Base-by-base conservation (phyloP, 2,329 filamentous ascomycete species). In the Neofusicoccum sp. region DNA sequence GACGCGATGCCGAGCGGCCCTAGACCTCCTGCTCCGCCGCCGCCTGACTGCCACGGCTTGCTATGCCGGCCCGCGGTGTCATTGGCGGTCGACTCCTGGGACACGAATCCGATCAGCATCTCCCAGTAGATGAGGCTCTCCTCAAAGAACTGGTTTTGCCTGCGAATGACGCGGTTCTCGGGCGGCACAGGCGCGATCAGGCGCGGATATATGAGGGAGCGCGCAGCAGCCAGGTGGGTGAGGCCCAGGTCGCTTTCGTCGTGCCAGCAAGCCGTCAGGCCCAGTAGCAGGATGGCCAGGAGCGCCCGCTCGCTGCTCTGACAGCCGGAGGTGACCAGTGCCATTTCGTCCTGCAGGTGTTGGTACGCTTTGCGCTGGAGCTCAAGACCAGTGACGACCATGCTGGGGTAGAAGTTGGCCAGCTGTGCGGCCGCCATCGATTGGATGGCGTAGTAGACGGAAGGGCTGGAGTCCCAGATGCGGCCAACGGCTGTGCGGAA, bases 371-470 rank as follows among this genome's bases (percentile, higher is more conserved):
- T 83, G 62, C 77, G 77, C 64, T 83, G 84, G 75, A 83, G 81
- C 67, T 80, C 82, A 31, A 78, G 73, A 5, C 81, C 84, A 31
- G 81, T 78, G 7, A 75, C 77, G 29, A 76, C 80, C 77, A 83
- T 85, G 58, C 80, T 79, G 4, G 80, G 84, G 62, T 85, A 85
- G 61, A 85, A 78, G 69, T 86, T 85, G 0, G 85, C 82, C 0
- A 88, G 75, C 22, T 85, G 85, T 3, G 85, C 85, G 7, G 85
- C 85, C 1, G 85, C 84, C 85, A 88, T 88, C 66, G 85, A 87
- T 67, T 87, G 85, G 49, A 87, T 85, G 1, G 84, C 84, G 50
- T 83, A 85, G 68, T 84, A 85, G 56, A 87, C 84, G 0, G 84
- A 84, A 16, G 83, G 76, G 0, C 84, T 86, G n/a, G 81, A 81